Evolutionary conservation across 2,329 filamentous ascomycete genomes (phyloP), one percentile per base, ranked within the genome.

Genomic region (Fusarium liriodendri): DNA sequence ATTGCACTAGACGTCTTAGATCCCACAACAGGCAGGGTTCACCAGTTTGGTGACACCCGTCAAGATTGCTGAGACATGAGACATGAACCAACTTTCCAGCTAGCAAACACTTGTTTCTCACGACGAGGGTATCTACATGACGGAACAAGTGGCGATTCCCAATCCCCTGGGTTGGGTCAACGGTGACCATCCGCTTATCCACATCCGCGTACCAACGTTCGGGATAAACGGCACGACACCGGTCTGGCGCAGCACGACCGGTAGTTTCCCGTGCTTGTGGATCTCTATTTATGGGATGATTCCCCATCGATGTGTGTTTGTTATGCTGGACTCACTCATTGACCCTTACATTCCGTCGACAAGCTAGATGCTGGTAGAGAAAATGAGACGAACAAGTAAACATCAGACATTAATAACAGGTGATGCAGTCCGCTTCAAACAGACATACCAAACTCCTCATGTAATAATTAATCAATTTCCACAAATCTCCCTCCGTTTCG

Each of bases 111-210:
- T 10, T 40, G 6, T 14, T 33, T 35, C 40, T 37, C 59, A 27
- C 16, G 9, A 22, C 16, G 27, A 14, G 14, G 18, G 61, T 40
- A 52, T 29, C 22, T n/a, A 58, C 61, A 40, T 47, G 32, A 55
- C 25, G 32, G 29, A 32, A 37, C 50, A 40, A 25, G 62, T 58
- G 50, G 27, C 37, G 33, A 35, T 47, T 35, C 62, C 62, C 35
- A 58, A 33, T n/a, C 62, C 52, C 20, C 29, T 29, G 62, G 27
- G 42, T 40, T 29, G 37, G 50, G n/a, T 64, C 37, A 64, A 64
- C 35, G 35, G 47, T 54, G 33, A 16, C 25, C 18, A 38, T 27
- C 59, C 32, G 59, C 42, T 29, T 54, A 38, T 62, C 47, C 61
- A 63, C 25, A 62, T 29, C 29, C n/a, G 16, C 40, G 40, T 8